A percentile compares a stretch with the other conserved stretches of the same genome.
Evolutionary conservation across 176 grass and related monocot genomes (phyloP).

Genomic region (Aegilops tauschii): DNA sequence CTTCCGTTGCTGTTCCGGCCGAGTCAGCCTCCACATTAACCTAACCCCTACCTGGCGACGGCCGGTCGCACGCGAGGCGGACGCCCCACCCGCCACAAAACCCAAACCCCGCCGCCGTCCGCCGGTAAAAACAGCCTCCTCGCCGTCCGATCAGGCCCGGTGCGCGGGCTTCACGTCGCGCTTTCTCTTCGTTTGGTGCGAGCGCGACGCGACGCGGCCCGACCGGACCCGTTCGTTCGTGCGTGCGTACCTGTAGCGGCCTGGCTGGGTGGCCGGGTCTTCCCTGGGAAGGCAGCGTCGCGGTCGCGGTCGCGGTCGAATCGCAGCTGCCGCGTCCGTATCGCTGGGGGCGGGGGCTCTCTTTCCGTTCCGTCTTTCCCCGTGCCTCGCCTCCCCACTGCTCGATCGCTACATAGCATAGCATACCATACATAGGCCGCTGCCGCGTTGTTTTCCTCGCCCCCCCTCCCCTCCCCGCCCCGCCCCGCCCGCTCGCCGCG

Average conservation of each 20-base stretch:
- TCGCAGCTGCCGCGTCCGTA: slow-evolving; percentile 15
- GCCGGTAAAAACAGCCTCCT: neutral
- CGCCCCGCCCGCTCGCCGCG: too few relatives aligned
- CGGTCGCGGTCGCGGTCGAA: neutral
- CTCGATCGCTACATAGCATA: neutral
- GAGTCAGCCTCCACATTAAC: slow-evolving; percentile 16
- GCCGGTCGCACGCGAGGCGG: slow-evolving; percentile 27
- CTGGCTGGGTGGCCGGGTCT: neutral
- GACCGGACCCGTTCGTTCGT: neutral
- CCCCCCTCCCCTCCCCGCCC: neutral
- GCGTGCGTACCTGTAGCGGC: too few relatives aligned
- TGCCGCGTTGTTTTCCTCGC: slow-evolving; percentile 47
- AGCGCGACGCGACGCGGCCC: too few relatives aligned
- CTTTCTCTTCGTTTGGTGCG: neutral
- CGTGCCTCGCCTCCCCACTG: neutral
- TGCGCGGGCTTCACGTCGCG: neutral
- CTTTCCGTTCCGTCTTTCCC: neutral
- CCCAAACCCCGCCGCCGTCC: neutral
- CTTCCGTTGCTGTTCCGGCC: neutral
- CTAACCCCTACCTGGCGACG: slow-evolving; percentile 4
- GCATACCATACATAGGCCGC: neutral
- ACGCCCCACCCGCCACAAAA: slow-evolving; percentile 12
- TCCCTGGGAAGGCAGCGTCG: neutral
- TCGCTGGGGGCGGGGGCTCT: neutral
- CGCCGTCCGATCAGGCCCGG: neutral